Base-by-base conservation (phyloP, 2,329 filamentous ascomycete species). In the Huntiella bhutanensis region DNA sequence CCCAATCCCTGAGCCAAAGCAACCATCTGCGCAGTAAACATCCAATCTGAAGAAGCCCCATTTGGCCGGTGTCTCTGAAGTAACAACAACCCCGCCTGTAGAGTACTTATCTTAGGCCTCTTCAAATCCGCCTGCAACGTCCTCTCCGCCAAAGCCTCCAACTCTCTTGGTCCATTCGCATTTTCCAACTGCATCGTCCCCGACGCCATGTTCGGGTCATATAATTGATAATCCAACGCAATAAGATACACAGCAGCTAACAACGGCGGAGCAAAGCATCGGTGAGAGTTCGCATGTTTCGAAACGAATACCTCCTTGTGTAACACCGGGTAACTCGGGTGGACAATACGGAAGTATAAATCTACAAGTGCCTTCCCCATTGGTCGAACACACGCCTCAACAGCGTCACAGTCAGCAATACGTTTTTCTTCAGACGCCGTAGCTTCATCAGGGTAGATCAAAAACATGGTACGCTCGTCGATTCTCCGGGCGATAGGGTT, bases 361-460 rank as follows among this genome's bases (percentile, higher is more conserved):
- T 71, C 69, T 51, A 79, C 65, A 46, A 78, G 59, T 33, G 66
- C 65, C 49, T 65, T 64, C 7, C 74, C 74, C 55, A 77, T 68
- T 5, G 71, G 67, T 19, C 42, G 41, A 38, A 51, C 49, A 10
- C 49, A 51, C 4, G 45, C 66, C 56, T 81, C 76, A 47, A 82
- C 70, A 28, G 69, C 67, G 53, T 67, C 64, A 11, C 62, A 52
- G 33, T 63, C 60, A 6, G 59, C 57, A 13, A 62, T 58, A 2
- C 49, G 56, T 49, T 70, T 67, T 32, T 63, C 60, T 22, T 62
- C 60, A 0, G 59, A 62, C 1, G 60, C 55, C 1, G 58, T 55
- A 13, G 55, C 56, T 32, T 59, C 58, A 35, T 62, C 60, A 0
- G 59, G 57, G 32, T 60, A 58, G 8, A 62, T 57, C 13, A 62